A percentile compares a stretch with the other conserved stretches of the same genome.
phyloP scores from a whole-genome alignment of 1,284 basidiomycete genomes.

The Puccinia triticina region DNA sequence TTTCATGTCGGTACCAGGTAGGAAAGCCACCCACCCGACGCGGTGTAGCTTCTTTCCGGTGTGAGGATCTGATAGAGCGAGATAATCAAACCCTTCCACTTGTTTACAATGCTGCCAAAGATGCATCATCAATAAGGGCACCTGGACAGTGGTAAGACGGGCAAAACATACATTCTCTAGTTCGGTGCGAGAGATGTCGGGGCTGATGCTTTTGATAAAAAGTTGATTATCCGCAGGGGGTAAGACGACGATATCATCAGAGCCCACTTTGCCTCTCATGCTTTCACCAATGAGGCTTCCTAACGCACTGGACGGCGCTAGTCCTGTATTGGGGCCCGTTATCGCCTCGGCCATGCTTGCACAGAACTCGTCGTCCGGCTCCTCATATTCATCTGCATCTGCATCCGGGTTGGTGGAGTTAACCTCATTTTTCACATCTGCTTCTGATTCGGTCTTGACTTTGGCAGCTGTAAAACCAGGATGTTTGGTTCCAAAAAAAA shows the following conservation, averaged over 20 bases:
- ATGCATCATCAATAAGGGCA: not conserved
- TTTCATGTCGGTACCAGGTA: constrained; percentile 77
- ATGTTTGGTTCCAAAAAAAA: not conserved
- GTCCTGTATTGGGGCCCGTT: not conserved
- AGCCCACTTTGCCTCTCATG: constrained; percentile 43
- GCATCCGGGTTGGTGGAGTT: constrained; percentile 19
- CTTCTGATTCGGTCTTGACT: constrained; percentile 26
- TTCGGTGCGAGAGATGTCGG: constrained; percentile 80
- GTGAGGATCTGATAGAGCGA: constrained; percentile 84
- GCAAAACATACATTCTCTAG: constrained; percentile 74
- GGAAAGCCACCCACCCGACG: constrained; percentile 85
- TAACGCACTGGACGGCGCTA: constrained; percentile 29
- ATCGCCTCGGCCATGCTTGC: constrained; percentile 35
- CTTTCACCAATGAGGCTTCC: constrained; percentile 51
- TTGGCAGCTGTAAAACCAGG: constrained; percentile 7
- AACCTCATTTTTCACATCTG: constrained; percentile 28
- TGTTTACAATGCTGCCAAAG: constrained; percentile 59
- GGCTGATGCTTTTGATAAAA: constrained; percentile 89
- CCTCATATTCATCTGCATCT: constrained; percentile 27
- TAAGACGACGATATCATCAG: constrained; percentile 66
- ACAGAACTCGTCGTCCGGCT: constrained; percentile 44
- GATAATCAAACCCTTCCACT: constrained; percentile 66
- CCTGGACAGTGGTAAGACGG: constrained; percentile 62
- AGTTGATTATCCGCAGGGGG: constrained; percentile 80
- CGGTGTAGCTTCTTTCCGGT: constrained; percentile 87